These are phyloP conservation scores for Globisporangium orthogonon DNA, from an alignment of 352 stramenopile species.

Conservation along the genomic window DNA sequence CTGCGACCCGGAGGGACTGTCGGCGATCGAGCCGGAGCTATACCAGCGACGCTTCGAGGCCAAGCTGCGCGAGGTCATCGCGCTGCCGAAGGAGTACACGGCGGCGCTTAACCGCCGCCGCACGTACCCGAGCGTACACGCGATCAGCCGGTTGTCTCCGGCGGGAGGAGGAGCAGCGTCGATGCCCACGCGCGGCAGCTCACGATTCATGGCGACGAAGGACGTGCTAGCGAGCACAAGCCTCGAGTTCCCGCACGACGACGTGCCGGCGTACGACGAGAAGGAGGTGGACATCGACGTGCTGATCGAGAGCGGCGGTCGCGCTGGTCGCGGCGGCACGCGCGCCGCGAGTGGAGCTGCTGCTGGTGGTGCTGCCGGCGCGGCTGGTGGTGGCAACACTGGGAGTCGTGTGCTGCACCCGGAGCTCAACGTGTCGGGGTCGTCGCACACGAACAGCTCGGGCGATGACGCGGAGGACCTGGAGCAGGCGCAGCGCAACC, in stretches of 20 bases:
- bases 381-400: background rate
- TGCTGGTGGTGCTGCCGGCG: background rate
- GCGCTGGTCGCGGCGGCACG: conserved; percentile 1
- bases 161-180: background rate
- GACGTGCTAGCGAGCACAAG: background rate
- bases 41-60: conserved; percentile 82
- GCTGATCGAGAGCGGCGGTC: conserved; percentile 4
- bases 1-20: conserved; percentile 68
- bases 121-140: conserved; percentile 4
- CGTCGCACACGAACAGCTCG: conserved; percentile 11
- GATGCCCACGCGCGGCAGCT: background rate
- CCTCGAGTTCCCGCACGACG: background rate
- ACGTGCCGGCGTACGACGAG: conserved; percentile 1
- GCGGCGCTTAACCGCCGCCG: conserved; percentile 5
- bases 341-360: background rate
- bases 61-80: conserved; percentile 78
- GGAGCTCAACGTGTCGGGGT: conserved; percentile 26
- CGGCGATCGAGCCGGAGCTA: conserved; percentile 64
- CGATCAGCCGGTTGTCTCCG: background rate
- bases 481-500: conserved; percentile 47
- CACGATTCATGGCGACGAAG: background rate
- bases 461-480: conserved; percentile 23
- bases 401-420: background rate
- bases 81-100: conserved; percentile 50
- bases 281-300: conserved; percentile 12